phyloP scores from a whole-genome alignment of 192 early-diverging fungal species.

The Obelidium mucronatum region DNA sequence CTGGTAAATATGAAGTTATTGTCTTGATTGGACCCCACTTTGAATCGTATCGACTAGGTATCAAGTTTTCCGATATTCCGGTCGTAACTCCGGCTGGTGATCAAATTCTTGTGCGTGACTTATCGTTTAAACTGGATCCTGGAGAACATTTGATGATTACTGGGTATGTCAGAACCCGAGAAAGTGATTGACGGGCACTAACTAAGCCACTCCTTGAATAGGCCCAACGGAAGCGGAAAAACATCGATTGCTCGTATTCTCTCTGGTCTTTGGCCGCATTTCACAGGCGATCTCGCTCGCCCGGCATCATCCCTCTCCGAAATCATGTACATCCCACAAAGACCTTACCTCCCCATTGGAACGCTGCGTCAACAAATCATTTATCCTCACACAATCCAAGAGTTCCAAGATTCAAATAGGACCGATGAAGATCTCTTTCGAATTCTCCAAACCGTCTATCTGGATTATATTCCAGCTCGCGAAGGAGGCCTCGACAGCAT shows the following conservation, averaged over 20 bases:
- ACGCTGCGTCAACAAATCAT: slow-evolving; percentile 95
- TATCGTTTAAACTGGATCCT: slow-evolving; percentile 33
- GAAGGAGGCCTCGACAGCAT: slow-evolving; percentile 67
- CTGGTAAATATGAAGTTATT: slow-evolving; percentile 16
- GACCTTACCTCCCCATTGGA: slow-evolving; percentile 94
- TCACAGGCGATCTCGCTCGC: slow-evolving; percentile 64
- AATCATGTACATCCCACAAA: slow-evolving; percentile 98
- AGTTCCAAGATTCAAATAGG: slow-evolving; percentile 59
- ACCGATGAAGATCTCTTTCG: slow-evolving; percentile 81
- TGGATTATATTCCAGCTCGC: slow-evolving; percentile 71
- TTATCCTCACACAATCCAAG: slow-evolving; percentile 83
- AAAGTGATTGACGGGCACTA: background rate
- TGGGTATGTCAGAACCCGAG: slow-evolving; percentile 2
- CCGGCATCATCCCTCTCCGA: slow-evolving; percentile 59
- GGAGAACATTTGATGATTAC: slow-evolving; percentile 53
- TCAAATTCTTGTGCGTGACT: slow-evolving; percentile 63
- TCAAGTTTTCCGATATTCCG: slow-evolving; percentile 91
- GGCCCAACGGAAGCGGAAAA: slow-evolving; percentile 37
- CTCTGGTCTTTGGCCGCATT: slow-evolving; percentile 95
- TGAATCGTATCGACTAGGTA: slow-evolving; percentile 46
- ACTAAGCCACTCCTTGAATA: background rate
- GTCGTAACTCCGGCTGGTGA: slow-evolving; percentile 96
- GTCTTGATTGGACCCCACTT: background rate
- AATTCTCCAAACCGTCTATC: slow-evolving; percentile 85
- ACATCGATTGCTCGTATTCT: slow-evolving; percentile 23